Conservation (phyloP, 1,284 basidiomycete genomes). For the Papiliotrema terrestris region DNA sequence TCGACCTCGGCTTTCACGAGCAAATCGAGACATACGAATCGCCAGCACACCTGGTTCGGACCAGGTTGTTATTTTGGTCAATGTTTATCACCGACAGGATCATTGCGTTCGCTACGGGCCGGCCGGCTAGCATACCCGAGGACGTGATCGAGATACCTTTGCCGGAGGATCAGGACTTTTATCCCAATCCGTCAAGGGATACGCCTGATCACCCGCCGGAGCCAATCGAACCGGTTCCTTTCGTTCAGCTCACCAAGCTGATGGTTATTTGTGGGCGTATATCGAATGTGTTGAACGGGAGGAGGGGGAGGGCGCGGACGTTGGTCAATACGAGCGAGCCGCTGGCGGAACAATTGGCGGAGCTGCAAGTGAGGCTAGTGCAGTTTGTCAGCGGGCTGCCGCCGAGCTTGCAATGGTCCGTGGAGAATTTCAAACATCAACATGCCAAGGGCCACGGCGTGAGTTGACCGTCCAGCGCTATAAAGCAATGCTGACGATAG, state of each 20-base stretch:
- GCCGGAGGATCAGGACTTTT: constrained; percentile 49
- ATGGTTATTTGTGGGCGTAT: constrained; percentile 52
- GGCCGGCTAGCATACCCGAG: constrained; percentile 47
- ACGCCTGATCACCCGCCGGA: constrained; percentile 26
- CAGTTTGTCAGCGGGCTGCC: constrained; percentile 48
- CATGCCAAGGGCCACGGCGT: constrained; percentile 46
- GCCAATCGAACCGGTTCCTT: constrained; percentile 45
- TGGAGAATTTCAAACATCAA: constrained; percentile 50
- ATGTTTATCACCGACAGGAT: constrained; percentile 51
- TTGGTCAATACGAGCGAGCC: constrained; percentile 39
- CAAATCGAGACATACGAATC: constrained; percentile 50
- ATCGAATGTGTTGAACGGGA: constrained; percentile 49
- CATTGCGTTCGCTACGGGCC: constrained; percentile 44
- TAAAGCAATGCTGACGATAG: constrained; percentile 2
- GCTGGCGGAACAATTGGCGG: constrained; percentile 37
- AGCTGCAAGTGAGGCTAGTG: constrained; percentile 48
- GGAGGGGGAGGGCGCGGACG: constrained; percentile 45
- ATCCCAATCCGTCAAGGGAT: constrained; percentile 43
- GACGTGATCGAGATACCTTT: constrained; percentile 51
- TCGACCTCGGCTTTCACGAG: constrained; percentile 51
- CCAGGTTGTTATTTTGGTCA: constrained; percentile 48
- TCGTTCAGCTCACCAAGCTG: constrained; percentile 47
- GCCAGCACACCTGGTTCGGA: constrained; percentile 45
- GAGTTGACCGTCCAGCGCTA: constrained; percentile 7
- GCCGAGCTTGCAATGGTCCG: constrained; percentile 46